phyloP scores from a whole-genome alignment of 192 early-diverging fungal species.

The Linnemannia zychae region DNA sequence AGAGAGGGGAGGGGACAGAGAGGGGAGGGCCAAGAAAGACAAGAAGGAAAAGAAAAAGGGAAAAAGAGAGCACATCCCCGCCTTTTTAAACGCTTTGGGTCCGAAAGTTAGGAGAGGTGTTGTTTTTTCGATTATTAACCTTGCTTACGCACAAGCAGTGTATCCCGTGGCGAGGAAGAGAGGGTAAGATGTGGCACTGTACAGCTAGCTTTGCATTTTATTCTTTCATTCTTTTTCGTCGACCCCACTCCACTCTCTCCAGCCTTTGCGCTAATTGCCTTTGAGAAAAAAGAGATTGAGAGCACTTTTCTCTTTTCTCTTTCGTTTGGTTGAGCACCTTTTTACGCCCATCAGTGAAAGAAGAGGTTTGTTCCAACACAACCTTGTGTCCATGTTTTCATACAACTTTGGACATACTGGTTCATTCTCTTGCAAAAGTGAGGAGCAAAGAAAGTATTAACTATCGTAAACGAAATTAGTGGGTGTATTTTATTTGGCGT shows the following conservation, averaged over 20 bases:
- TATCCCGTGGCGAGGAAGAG: background rate
- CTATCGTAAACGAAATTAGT: background rate
- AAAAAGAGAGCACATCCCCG: background rate
- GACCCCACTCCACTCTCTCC: background rate
- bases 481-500: background rate
- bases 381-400: background rate
- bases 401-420: background rate
- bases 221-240: background rate
- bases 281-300: background rate
- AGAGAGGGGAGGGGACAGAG: background rate
- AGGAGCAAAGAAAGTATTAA: background rate
- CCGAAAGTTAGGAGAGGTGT: too few species aligned
- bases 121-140: background rate
- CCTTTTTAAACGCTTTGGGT: background rate
- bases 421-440: background rate
- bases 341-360: background rate
- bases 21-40: background rate
- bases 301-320: background rate
- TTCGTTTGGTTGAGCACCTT: background rate
- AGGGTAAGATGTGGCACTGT: background rate
- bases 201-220: background rate
- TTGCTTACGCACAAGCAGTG: constrained; percentile 1
- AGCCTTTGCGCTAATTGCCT: background rate
- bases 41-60: background rate
- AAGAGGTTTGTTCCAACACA: background rate